These are phyloP conservation scores for Erysiphe pulchra DNA, from an alignment of 2,329 filamentous ascomycete genomes.

Conservation along the genomic window DNA sequence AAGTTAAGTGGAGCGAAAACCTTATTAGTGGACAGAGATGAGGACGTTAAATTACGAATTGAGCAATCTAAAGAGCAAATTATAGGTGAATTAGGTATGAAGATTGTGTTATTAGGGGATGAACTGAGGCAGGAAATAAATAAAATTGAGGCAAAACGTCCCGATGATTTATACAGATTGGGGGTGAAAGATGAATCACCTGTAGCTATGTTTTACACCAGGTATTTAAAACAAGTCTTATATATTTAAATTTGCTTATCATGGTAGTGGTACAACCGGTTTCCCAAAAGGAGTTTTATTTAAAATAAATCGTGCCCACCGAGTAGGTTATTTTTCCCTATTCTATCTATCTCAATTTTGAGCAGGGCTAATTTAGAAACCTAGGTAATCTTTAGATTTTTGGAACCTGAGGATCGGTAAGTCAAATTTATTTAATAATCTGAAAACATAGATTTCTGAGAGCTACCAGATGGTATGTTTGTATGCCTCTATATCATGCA, in stretches of 20 bases:
- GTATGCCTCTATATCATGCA: conserved; percentile 56
- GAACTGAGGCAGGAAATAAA: conserved; percentile 21
- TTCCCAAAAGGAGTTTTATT: conserved; percentile 46
- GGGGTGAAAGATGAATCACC: conserved; percentile 26
- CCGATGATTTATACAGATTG: conserved; percentile 27
- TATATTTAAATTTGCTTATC: background rate
- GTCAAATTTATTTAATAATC: background rate
- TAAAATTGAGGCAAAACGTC: conserved; percentile 19
- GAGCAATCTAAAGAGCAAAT: conserved; percentile 29
- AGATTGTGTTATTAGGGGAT: conserved; percentile 25
- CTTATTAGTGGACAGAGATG: conserved; percentile 31
- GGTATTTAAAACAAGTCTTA: conserved; percentile 11
- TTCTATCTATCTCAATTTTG: too few relatives aligned
- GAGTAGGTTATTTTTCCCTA: background rate
- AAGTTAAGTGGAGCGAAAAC: conserved; percentile 28
- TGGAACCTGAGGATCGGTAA: conserved; percentile 14
- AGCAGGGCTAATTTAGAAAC: too few relatives aligned
- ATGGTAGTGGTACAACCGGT: conserved; percentile 41
- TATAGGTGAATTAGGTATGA: conserved; percentile 21
- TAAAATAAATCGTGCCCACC: conserved; percentile 12
- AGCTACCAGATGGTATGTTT: conserved; percentile 34
- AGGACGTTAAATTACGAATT: conserved; percentile 27
- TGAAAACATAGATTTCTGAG: background rate
- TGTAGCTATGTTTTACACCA: conserved; percentile 44
- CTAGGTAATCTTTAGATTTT: background rate